phyloP scores from a whole-genome alignment of 805 yeast species.

The Komagataella mondaviorum region DNA sequence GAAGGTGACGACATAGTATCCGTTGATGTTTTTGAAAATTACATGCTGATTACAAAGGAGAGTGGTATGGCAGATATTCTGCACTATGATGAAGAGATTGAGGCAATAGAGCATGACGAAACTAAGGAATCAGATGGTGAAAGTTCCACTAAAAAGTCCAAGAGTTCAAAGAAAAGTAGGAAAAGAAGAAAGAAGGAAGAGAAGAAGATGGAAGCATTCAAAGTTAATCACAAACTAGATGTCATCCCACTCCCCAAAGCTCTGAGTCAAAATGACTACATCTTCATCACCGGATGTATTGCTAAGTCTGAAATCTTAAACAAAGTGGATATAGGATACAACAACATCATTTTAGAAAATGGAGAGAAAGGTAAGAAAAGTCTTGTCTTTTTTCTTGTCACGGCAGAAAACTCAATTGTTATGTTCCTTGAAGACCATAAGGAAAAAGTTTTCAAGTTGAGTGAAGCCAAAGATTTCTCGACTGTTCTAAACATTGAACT shows the following conservation, averaged over 20 bases:
- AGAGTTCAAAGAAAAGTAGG: not conserved
- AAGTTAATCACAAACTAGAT: constrained; percentile 6
- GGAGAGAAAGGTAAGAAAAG: constrained; percentile 10
- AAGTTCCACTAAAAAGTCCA: not conserved
- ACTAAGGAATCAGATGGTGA: constrained; percentile 1
- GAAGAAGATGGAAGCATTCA: constrained; percentile 1
- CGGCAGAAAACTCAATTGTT: constrained; percentile 65
- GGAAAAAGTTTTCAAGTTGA: constrained; percentile 39
- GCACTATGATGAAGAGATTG: constrained; percentile 17
- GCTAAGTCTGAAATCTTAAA: constrained; percentile 34
- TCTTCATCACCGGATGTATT: constrained; percentile 52
- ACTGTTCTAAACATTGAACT: constrained; percentile 26
- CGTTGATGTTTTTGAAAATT: constrained; percentile 4
- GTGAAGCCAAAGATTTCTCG: constrained; percentile 32
- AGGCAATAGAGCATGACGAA: constrained; percentile 3
- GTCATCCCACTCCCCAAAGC: constrained; percentile 19
- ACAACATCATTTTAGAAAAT: constrained; percentile 9
- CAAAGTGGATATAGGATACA: constrained; percentile 21
- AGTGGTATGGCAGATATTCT: constrained; percentile 60
- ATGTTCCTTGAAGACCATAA: constrained; percentile 43
- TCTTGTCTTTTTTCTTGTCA: constrained; percentile 48
- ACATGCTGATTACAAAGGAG: constrained; percentile 37
- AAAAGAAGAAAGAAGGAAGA: constrained; percentile 1
- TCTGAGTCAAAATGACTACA: not conserved
- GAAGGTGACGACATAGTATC: not conserved